Base-by-base conservation (phyloP, 108 stramenopile species). In the Cyclotella choctawhatcheeana region DNA sequence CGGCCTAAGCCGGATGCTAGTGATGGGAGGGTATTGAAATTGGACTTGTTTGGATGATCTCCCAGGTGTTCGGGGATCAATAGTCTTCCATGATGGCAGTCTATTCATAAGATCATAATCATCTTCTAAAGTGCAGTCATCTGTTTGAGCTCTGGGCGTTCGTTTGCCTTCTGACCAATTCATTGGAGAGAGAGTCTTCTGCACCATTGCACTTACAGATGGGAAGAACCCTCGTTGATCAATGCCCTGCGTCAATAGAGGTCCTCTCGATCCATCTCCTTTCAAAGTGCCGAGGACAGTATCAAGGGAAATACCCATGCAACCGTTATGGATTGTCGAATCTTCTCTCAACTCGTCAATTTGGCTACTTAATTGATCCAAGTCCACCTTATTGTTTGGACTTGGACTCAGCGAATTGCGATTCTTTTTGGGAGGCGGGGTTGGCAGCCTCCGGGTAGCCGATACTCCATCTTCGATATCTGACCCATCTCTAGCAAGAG, bases 11-110 rank as follows among this genome's bases (percentile, higher is more conserved):
- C 84, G 73, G 37, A 90, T 47, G 26, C 86, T 88, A 30, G 88
- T 84, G 31, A 94, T 84, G 17, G 89, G 87, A 32, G 90, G 93
- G 67, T 91, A 87, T 51, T 91, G 89, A 52, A 94, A 94, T 31
- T 87, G 62, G 29, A 94, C 90, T 6, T 54, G 66, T 50, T 68
- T 76, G 27, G 59, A 62, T 51, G 1, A 0, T 12, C 10, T 58
- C 29, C 3, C 14, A 5, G 35, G 21, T 24, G n/a, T 44, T 20
- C 20, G 55, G 6, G 74, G 51, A 54, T 68, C 74, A 17, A 62
- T 51, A 18, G 74, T 68, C 48, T 30, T 67, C 67, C 67, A 76
- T 24, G 67, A 68, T 0, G 35, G 55, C 31, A 48, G 55, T 31
- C 74, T 61, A 13, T 59, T 58, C 37, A 62, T 44, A 31, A 76